Evolutionary conservation across 495 filamentous ascomycete genomes (phyloP), one percentile per base, ranked within the genome.

Genomic region (Penicillium bialowiezense): DNA sequence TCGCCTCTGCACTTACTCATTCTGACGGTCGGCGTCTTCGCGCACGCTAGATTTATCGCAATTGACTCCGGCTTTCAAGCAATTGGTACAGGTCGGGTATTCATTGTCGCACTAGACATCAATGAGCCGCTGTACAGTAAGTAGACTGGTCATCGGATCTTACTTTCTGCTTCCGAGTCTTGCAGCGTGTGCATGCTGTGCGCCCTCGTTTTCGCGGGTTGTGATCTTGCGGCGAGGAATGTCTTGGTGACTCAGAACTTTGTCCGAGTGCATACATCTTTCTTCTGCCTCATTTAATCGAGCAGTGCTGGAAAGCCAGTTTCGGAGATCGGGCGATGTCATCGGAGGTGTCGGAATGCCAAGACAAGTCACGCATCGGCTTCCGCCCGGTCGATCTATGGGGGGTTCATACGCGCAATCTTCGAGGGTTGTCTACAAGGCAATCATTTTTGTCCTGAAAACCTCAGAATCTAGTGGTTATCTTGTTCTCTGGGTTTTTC

Each of bases 181-280:
- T 74, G 62, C 76, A 80, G 39, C 76, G 67, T 42, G 75, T 72
- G 50, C 77, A 80, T 9, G 73, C 73, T 7, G 74, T 80, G 39
- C 77, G 63, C 6, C 70, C 73, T 24, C 76, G 69, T 61, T 80
- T 80, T 19, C 74, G 69, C 15, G 76, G 72, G 36, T 75, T 75
- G 43, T 71, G 54, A 33, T 70, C 68, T 43, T 52, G 58, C 3
- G 61, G 63, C 15, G 41, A 54, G 50, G 54, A 45, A 41, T 61
- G 54, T 34, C 60, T 48, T 17, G 58, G 61, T 14, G 51, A 55
- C n/a, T 31, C 48, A 0, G 52, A 50, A 15, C 50, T 61, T 17
- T 55, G 42, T 17, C 37, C 46, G 13, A 34, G 28, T 3, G 47
- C 33, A 43, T 61, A 58, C 60, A 64, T 57, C 13, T 57, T 31